phyloP scores from a whole-genome alignment of 2,329 filamentous ascomycete genomes.

The Pochonia chlamydosporia region DNA sequence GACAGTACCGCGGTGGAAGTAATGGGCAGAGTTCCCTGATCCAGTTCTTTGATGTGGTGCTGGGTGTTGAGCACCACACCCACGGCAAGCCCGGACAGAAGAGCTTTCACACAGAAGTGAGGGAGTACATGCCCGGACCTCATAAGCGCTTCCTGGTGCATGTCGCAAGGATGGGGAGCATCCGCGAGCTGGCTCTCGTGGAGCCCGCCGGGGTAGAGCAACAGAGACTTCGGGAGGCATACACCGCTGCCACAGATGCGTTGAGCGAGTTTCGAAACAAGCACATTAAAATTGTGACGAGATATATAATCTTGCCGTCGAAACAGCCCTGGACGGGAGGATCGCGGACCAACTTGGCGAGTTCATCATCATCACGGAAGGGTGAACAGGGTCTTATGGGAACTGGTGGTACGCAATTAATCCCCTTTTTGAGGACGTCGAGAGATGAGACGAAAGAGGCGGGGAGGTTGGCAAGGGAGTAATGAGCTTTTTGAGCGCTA shows the following conservation, averaged over 20 bases:
- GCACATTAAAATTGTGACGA: constrained; percentile 83
- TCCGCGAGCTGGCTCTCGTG: constrained; percentile 60
- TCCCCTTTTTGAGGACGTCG: constrained; percentile 85
- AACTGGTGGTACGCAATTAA: constrained; percentile 79
- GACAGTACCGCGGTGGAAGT: constrained; percentile 79
- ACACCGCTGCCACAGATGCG: constrained; percentile 69
- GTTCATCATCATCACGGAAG: constrained; percentile 31
- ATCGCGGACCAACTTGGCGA: constrained; percentile 36
- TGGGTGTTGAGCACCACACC: constrained; percentile 70
- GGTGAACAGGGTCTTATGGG: constrained; percentile 57
- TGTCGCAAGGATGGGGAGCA: constrained; percentile 64
- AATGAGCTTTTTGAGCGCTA: too few relatives aligned
- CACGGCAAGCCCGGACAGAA: constrained; percentile 28
- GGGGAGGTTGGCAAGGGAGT: constrained; percentile 21
- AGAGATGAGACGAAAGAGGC: constrained; percentile 67
- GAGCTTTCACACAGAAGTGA: constrained; percentile 61
- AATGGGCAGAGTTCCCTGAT: constrained; percentile 92
- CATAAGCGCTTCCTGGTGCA: constrained; percentile 75
- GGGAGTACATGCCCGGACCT: constrained; percentile 82
- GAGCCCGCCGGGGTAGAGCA: constrained; percentile 49
- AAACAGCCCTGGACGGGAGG: constrained; percentile 29
- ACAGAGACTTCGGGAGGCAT: constrained; percentile 38
- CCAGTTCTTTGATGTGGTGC: constrained; percentile 84
- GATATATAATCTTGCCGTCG: constrained; percentile 83
- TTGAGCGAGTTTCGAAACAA: constrained; percentile 73